Evolutionary conservation across 805 yeast genomes (phyloP), one percentile per base, ranked within the genome.

Genomic region (Starmerella apis): DNA sequence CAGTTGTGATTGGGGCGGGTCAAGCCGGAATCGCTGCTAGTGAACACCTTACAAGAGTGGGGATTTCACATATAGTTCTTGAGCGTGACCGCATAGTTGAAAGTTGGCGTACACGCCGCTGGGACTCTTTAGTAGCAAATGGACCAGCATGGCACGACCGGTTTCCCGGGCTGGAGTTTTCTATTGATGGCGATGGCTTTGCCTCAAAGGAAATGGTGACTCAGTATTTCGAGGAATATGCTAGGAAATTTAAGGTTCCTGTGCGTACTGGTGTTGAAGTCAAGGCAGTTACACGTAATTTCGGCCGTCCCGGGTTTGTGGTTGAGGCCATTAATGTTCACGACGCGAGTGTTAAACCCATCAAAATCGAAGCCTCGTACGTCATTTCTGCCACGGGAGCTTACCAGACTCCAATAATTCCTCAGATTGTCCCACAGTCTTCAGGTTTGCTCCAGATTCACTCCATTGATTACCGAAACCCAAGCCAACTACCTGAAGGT

Each of bases 121-220:
- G 57, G 57, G 56, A 54, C 43, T 54, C 57, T 14, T 44, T 54
- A 19, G 54, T 47, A 9, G 54, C 57, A 18, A 54, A 54, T 39
- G 57, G 57, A 7, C 57, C 57, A 3, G 55, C 56, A 4, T 54
- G 57, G 57, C 57, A 54, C 48, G 57, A 54, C 37, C 46, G 47
- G 32, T 54, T 54, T 35, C 57, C 57, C 7, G 41, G 48, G 9
- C 46, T 52, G n/a, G 43, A 49, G 31, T 47, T 49, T 22, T 14
- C 13, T 4, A 46, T 47, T 11, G 44, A 42, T 23, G 31, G 30
- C 14, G 53, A 54, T 20, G 45, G 18, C 4, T 54, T 54, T 19
- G 52, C 36, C 11, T 8, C 36, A 23, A 54, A 54, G 38, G 56
- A 52, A 10, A 22, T 11, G 32, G 41, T 54, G 4, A 50, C 53